Base-by-base conservation (phyloP, 345 rosid genomes). In the Eucalyptus guilfoylei region DNA sequence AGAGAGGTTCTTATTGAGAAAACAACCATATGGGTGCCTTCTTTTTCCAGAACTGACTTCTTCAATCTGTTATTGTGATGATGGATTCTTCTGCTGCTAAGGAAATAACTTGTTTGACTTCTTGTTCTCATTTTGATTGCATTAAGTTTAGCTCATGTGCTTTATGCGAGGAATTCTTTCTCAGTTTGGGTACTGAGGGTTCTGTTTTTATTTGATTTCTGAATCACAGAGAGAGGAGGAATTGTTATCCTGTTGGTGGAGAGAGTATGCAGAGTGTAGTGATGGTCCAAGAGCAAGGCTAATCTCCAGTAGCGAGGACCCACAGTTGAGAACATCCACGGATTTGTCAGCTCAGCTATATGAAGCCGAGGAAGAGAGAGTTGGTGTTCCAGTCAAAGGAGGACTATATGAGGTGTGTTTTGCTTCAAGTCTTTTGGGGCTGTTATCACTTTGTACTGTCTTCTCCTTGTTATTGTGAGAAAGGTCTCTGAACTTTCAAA, bases 341-440 rank as follows among this genome's bases (percentile, higher is more conserved):
- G 93, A 91, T 89, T 91, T n/a, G 86, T 92, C 96, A 52, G 52
- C 94, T 40, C 87, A 92, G 86, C 85, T 95, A 45, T 94, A 91
- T 92, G 96, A 92, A 89, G 91, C 83, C 58, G 99, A 96, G 91
- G 99, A 98, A 89, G 99, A 96, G 93, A 95, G 99, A 92, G 99
- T 97, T 34, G 99, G 99, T 80, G 99, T 96, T 86, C 99, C 99
- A 85, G 99, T 98, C 80, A 98, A 98, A 94, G 99, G 99, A 90
- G 99, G 99, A 89, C 95, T 98, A 8, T 97, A 96, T 85, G 99
- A 98, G 99, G 99, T 96, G 92, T 88, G 19, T 24, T 52, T 40
- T 64, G 40, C 13, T 67, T 87, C 42, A 24, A 26, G 44, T 86
- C 37, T 34, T 58, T 49, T 54, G 19, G 19, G 50, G 14, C 72